phyloP scores from a whole-genome alignment of 257 asterid genomes.

The Fraxinus cuspidata region DNA sequence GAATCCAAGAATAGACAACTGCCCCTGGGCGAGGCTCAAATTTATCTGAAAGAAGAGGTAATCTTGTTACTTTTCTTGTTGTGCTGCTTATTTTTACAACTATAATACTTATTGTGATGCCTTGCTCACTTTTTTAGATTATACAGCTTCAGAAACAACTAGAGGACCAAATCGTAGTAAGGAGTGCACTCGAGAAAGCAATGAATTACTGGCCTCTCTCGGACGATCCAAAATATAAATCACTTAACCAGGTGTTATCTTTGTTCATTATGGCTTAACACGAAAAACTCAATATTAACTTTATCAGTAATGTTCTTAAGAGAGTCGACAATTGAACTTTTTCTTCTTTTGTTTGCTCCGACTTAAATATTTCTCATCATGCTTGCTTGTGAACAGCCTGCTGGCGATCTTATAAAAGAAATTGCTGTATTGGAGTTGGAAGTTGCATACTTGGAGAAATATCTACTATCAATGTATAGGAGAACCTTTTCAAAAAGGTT shows the following conservation, averaged over 20 bases:
- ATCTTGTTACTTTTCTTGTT: neutral
- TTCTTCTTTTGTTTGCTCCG: neutral
- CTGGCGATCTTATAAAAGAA: constrained; percentile 73
- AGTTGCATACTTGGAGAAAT: constrained; percentile 65
- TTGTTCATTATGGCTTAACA: neutral
- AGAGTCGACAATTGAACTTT: neutral
- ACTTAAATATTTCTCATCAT: neutral
- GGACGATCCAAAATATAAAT: constrained; percentile 43
- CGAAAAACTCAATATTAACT: neutral
- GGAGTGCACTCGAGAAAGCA: constrained; percentile 61
- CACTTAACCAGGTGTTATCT: constrained; percentile 56
- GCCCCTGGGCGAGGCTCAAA: constrained; percentile 39
- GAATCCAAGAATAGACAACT: constrained; percentile 59
- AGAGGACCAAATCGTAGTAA: constrained; percentile 46
- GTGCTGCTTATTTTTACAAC: no score
- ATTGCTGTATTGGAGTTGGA: constrained; percentile 70
- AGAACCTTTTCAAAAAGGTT: constrained; percentile 45
- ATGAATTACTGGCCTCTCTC: constrained; percentile 44
- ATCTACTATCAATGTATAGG: constrained; percentile 75
- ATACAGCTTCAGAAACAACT: constrained; percentile 57
- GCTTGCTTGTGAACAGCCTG: constrained; percentile 48
- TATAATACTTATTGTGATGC: neutral
- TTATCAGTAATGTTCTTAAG: neutral
- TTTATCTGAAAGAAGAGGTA: constrained; percentile 60
- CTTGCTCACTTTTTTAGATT: constrained; percentile 40